Evolutionary conservation across 2,329 filamentous ascomycete genomes (phyloP), one percentile per base, ranked within the genome.

Genomic region (Trichoderma sp.): DNA sequence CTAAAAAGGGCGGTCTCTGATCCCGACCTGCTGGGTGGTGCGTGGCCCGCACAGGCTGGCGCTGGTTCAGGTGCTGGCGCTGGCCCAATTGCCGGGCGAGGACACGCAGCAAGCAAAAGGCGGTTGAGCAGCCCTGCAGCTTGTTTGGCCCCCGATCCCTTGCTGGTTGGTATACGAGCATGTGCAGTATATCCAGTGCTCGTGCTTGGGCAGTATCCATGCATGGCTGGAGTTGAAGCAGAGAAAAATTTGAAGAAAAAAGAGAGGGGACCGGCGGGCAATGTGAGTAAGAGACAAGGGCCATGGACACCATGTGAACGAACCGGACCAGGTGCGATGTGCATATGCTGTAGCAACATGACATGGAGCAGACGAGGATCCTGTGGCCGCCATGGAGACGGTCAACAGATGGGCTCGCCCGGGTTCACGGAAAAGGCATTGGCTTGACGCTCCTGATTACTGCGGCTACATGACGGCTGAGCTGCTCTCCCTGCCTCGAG

Each of bases 1-100:
- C 60, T 65, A 65, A 69, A 65, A 69, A 69, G 55, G 61, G 68
- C 68, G 68, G 68, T 69, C 68, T 69, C 68, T 47, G 37, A 69
- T 69, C 68, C 68, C 68, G 68, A 69, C 53, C 53, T 65, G 55
- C 55, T 65, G 68, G 68, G 62, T 65, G 68, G 68, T 65, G 68
- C 60, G 61, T 69, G 56, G 68, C 68, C 60, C 47, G 24, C 68
- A 35, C 43, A 55, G 55, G 49, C 43, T 63, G 61, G 40, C n/a
- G 40, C 40, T 19, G 40, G 37, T 40, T 14, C 37, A 6, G 37
- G 37, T 19, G 37, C 37, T 37, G 35, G 35, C 6, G 35, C 16
- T 43, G 40, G 68, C 56, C 68, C 68, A 69, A 69, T 69, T 69
- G 68, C 68, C 60, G 61, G 68, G 47, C 68, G 40, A 57, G 59